Evolutionary conservation across 495 filamentous ascomycete genomes (phyloP), one percentile per base, ranked within the genome.

Genomic region (Immersiella caudata): DNA sequence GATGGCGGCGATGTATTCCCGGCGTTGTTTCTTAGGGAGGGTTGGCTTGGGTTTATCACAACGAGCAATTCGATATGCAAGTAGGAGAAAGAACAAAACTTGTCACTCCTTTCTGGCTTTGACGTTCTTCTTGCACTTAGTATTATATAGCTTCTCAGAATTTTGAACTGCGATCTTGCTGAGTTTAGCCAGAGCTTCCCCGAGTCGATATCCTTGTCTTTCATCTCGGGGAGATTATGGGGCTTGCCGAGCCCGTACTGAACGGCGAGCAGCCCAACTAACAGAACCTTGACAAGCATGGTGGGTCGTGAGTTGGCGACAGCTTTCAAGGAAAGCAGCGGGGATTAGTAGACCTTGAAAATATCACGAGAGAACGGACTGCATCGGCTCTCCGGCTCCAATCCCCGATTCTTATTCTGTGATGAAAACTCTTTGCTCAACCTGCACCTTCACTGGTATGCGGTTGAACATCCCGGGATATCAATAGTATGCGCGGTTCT

Each of bases 1-100:
- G 9, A 92, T 85, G 0, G 91, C 88, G 14, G 81, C 69, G 69
- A 89, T 90, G 69, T 88, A 93, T 8, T 75, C 72, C 55, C 76
- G 86, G 65, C 84, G 84, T 73, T 91, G 76, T 0, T 35, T 2
- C 7, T 68, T 73, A 12, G 75, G 71, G 4, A 90, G 76, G 0
- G 79, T 72, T 33, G 79, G 33, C 73, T 72, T 36, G 33, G 12
- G 33, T 5, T 6, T 6, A 36, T 36, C 6, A 6, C 33, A 36
- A 12, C 12, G 5, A 12, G 5, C 33, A 36, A 12, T 36, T 36
- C 6, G 33, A 36, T 12, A 36, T 36, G 33, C 6, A 54, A 18
- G n/a, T 6, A 18, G 5, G 21, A 20, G 50, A 54, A 18, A 24
- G 21, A n/a, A 6, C 6, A n/a, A n/a, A n/a, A 54, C 50, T 54